Evolutionary conservation across 176 grass and related monocot genomes (phyloP).

Genomic region (Poa pratensis): DNA sequence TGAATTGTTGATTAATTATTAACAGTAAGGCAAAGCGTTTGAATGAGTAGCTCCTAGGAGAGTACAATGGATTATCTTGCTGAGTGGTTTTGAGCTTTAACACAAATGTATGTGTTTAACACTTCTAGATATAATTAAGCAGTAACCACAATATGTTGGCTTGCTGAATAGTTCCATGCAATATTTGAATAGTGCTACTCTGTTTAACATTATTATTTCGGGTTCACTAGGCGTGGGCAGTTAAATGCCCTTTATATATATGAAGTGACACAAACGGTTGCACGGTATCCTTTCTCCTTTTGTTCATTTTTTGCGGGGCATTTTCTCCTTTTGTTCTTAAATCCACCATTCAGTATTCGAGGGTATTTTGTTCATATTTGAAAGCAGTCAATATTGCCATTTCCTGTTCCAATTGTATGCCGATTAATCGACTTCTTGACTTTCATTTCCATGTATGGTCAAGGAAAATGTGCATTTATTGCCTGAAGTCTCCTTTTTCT

Average conservation of each 20-base stretch:
- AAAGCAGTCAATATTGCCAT: not conserved
- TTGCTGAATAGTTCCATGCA: not conserved
- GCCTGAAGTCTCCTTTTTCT: not conserved
- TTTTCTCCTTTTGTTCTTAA: not conserved
- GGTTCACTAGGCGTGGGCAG: not conserved
- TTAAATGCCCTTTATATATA: not conserved
- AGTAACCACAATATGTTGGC: not conserved
- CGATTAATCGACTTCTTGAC: not conserved
- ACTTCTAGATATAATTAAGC: not conserved
- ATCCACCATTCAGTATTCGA: not conserved
- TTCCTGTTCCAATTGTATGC: not conserved
- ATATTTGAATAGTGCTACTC: not conserved
- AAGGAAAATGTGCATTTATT: not conserved
- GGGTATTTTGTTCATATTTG: not conserved
- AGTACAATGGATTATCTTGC: not conserved
- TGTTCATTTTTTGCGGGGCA: not conserved
- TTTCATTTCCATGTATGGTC: not conserved
- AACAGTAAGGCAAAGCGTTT: not conserved
- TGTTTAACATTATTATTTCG: not conserved
- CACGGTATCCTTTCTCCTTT: not conserved
- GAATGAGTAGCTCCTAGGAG: not conserved
- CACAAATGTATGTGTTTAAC: not conserved
- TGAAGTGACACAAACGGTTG: not conserved
- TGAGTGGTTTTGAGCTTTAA: not conserved
- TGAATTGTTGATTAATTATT: not conserved